These are phyloP conservation scores for Fusarium lateritium DNA, from an alignment of 2,329 filamentous ascomycete species.

Conservation along the genomic window DNA sequence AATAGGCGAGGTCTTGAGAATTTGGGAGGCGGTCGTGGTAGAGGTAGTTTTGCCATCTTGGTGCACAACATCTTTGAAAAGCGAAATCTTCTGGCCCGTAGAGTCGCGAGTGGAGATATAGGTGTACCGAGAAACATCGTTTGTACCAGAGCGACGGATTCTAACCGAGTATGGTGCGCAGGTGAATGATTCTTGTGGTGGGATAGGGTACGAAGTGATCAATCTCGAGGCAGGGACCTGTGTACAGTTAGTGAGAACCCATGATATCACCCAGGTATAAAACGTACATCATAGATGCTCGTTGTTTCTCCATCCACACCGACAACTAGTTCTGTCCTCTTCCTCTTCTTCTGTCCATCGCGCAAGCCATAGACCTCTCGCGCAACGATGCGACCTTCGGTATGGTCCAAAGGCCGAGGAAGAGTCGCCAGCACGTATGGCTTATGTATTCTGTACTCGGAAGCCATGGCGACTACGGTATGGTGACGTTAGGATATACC, in stretches of 20 bases:
- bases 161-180: constrained; percentile 73
- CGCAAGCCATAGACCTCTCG: constrained; percentile 74
- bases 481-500: constrained; percentile 11
- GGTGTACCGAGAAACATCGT: constrained; percentile 70
- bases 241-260: constrained; percentile 18
- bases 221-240: constrained; percentile 73
- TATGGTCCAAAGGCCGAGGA: constrained; percentile 70
- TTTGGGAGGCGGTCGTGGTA: constrained; percentile 60
- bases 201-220: constrained; percentile 77
- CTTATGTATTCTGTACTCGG: constrained; percentile 73
- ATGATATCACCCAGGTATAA: too few relatives aligned
- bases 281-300: constrained; percentile 75
- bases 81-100: constrained; percentile 65
- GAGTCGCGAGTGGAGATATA: constrained; percentile 70
- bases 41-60: constrained; percentile 67
- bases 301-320: constrained; percentile 76
- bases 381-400: constrained; percentile 67
- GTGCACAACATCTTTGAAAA: constrained; percentile 72
- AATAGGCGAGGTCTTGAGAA: constrained; percentile 57
- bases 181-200: constrained; percentile 75
- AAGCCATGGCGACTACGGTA: constrained; percentile 62
- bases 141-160: constrained; percentile 63
- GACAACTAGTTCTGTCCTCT: constrained; percentile 74
- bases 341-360: constrained; percentile 71
- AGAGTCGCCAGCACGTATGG: constrained; percentile 75